These are phyloP conservation scores for Raffaelea deltoideospora DNA, from an alignment of 2,329 filamentous ascomycete genomes.

Conservation along the genomic window DNA sequence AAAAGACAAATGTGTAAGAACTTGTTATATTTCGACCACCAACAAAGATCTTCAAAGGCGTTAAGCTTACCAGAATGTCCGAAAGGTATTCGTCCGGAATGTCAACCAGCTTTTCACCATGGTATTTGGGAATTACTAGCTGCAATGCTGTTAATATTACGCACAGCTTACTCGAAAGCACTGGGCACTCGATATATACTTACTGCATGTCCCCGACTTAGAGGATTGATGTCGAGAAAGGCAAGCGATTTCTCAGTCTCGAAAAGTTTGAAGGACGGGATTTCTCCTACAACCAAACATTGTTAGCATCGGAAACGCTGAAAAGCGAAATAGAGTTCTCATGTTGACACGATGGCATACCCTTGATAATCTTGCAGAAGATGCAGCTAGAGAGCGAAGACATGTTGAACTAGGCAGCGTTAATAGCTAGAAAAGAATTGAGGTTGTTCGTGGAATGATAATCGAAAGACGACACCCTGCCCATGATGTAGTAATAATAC, in stretches of 20 bases:
- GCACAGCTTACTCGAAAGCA: not conserved
- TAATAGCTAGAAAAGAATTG: too few relatives aligned
- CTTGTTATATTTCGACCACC: not conserved
- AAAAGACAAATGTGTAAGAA: not conserved
- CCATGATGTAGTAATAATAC: too few relatives aligned
- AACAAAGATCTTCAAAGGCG: not conserved
- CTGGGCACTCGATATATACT: slow-evolving; percentile 14
- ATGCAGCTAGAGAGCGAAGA: slow-evolving; percentile 57
- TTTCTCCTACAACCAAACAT: slow-evolving; percentile 52
- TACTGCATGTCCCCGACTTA: slow-evolving; percentile 82
- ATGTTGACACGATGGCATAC: slow-evolving; percentile 21
- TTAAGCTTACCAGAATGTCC: slow-evolving; percentile 58
- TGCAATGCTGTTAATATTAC: slow-evolving; percentile 19
- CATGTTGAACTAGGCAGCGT: too few relatives aligned
- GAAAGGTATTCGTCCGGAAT: slow-evolving; percentile 77
- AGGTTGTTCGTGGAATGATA: not conserved
- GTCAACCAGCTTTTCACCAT: slow-evolving; percentile 81
- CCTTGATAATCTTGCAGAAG: slow-evolving; percentile 98
- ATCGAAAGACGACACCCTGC: too few relatives aligned
- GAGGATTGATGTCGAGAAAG: slow-evolving; percentile 89
- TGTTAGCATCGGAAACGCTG: not conserved
- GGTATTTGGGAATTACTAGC: slow-evolving; percentile 93
- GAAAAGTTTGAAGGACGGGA: slow-evolving; percentile 91
- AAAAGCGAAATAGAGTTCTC: not conserved
- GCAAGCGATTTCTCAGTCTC: slow-evolving; percentile 88